A percentile compares a stretch with the other conserved stretches of the same genome.
phyloP scores from a whole-genome alignment of 192 early-diverging fungal species.

The Coemansia furcata region DNA sequence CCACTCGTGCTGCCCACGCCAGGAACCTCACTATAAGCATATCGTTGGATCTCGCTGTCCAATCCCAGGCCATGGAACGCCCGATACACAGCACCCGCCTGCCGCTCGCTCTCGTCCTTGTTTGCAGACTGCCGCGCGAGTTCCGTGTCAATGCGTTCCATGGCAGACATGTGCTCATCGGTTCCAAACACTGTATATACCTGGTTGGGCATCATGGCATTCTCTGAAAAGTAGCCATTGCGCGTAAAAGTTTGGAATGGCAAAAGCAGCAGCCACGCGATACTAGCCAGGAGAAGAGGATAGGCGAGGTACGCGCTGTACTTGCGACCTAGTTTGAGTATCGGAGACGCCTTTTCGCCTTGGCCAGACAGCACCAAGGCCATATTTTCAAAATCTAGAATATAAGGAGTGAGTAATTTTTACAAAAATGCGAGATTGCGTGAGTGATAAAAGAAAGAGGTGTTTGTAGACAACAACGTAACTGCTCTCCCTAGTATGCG shows the following conservation, averaged over 20 bases:
- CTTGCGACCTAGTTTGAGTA: slow-evolving; percentile 27
- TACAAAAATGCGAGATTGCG: slow-evolving; percentile 6
- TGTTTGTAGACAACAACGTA: background rate
- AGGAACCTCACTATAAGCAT: slow-evolving; percentile 28
- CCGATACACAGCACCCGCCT: slow-evolving; percentile 8
- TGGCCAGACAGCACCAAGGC: slow-evolving; percentile 49
- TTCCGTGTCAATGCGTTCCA: slow-evolving; percentile 16
- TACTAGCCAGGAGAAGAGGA: slow-evolving; percentile 57
- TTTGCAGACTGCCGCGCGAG: background rate
- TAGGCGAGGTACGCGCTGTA: slow-evolving; percentile 53
- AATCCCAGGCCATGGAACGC: slow-evolving; percentile 35
- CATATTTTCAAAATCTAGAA: slow-evolving; percentile 16
- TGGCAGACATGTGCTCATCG: slow-evolving; percentile 20
- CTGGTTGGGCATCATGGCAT: slow-evolving; percentile 71
- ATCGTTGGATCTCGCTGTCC: slow-evolving; percentile 41
- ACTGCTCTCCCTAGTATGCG: background rate
- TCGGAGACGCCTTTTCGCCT: slow-evolving; percentile 45
- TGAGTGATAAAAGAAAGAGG: background rate
- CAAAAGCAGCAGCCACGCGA: slow-evolving; percentile 64
- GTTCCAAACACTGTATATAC: slow-evolving; percentile 49
- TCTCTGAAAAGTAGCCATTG: slow-evolving; percentile 71
- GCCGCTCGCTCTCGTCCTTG: slow-evolving; percentile 1
- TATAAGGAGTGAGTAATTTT: background rate
- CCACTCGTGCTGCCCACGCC: slow-evolving; percentile 24
- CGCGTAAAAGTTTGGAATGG: slow-evolving; percentile 64